Evolutionary conservation across 1,139 yeast genomes (phyloP), one percentile per base, ranked within the genome.

Genomic region (Hansenula sp.): DNA sequence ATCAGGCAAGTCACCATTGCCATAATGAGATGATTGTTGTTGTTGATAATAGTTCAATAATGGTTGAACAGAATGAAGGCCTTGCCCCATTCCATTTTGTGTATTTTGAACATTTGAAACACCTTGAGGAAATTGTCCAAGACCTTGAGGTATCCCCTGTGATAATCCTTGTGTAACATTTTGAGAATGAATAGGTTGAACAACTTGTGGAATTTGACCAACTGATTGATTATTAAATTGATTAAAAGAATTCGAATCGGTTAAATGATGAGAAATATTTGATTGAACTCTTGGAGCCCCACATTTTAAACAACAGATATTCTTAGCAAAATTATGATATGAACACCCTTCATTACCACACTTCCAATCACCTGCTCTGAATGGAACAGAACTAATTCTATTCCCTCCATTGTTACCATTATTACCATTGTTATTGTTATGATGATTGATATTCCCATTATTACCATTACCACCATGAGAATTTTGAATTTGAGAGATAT

Each of bases 291-390:
- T 79, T 35, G 89, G 79, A 1, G 87, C 85, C 3, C 96, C 95
- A 67, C 97, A 90, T 60, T 91, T 84, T 59, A 90, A 71, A 61
- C 97, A 90, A 48, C 82, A 81, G 49, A 87, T 71, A 62, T 91
- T 91, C 59, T 91, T 90, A 8, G 97, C 97, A 73, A 91, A 91
- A 62, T 91, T 91, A 65, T 91, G 97, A 62, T 90, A 91, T 40
- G 81, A 76, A 62, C 97, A 91, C 31, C 79, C 74, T 44, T 85
- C 94, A 51, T 76, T 77, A 28, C 77, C 68, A 70, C 97, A 90
- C 63, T 89, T 90, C 97, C 97, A 91, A 65, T 91, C 98, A 39
- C 98, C 97, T 2, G 97, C 97, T 57, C 97, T 77, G 65, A 91
- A 91, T 15, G 97, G 97, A 12, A 90, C 95, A 49, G 76, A 70